phyloP scores from a whole-genome alignment of 768 basidiomycete species.

The Guyanaporus albipodus region DNA sequence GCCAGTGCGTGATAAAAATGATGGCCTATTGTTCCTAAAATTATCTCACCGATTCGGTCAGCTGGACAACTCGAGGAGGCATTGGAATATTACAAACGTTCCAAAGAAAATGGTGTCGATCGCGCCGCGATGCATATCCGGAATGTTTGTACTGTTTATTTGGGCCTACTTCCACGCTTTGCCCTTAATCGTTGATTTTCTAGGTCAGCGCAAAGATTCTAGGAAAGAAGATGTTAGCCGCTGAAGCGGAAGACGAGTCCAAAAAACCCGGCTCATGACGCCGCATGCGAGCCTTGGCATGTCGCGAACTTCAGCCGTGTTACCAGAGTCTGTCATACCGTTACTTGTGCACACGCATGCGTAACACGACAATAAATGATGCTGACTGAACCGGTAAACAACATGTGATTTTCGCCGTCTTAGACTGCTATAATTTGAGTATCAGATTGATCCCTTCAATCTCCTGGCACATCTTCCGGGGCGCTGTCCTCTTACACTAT shows the following conservation, averaged over 20 bases:
- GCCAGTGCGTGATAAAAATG: slow-evolving; percentile 55
- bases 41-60: slow-evolving; percentile 35
- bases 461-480: slow-evolving; percentile 24
- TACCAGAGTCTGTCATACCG: slow-evolving; percentile 13
- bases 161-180: slow-evolving; percentile 15
- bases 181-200: slow-evolving; percentile 14
- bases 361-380: slow-evolving; percentile 14
- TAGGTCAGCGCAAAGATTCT: slow-evolving; percentile 82
- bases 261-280: slow-evolving; percentile 29
- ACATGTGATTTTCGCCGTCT: slow-evolving; percentile 8
- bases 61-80: slow-evolving; percentile 80
- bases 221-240: slow-evolving; percentile 50
- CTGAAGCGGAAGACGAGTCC: slow-evolving; percentile 28
- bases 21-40: slow-evolving; percentile 35
- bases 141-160: slow-evolving; percentile 50
- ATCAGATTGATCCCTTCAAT: slow-evolving; percentile 28
- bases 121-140: slow-evolving; percentile 80
- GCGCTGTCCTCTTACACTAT: slow-evolving; percentile 18
- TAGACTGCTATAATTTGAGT: slow-evolving; percentile 10
- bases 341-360: slow-evolving; percentile 8
- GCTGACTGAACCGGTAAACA: slow-evolving; percentile 5
- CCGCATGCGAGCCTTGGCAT: background rate
- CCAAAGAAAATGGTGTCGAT: slow-evolving; percentile 74
- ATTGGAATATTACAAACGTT: slow-evolving; percentile 75
- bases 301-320: slow-evolving; percentile 3